Percentiles rank a stretch among this genome's conserved stretches.
Conservation (phyloP, 2,329 filamentous ascomycete genomes). For the Colletotrichum musae region DNA sequence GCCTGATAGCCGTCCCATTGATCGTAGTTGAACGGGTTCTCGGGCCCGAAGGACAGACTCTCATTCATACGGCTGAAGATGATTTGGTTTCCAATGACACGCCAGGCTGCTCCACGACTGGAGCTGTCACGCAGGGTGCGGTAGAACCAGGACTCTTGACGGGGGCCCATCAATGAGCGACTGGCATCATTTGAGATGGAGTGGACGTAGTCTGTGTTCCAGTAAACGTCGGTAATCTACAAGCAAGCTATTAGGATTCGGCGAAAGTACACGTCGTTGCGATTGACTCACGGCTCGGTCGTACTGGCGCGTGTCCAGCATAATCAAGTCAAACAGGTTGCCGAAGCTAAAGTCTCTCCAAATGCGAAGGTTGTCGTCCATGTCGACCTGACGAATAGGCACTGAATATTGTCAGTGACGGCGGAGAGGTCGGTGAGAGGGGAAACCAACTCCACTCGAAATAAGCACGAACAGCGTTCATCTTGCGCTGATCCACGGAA, state of each 20-base stretch:
- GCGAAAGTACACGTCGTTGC: not conserved
- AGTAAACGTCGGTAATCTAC: conserved; percentile 56
- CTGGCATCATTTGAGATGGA: conserved; percentile 76
- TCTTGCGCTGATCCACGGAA: conserved; percentile 80
- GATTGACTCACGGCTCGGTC: conserved; percentile 60
- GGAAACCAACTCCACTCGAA: conserved; percentile 69
- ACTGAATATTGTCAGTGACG: conserved; percentile 10
- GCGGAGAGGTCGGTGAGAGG: no score
- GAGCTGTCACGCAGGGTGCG: conserved; percentile 69
- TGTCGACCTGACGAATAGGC: conserved; percentile 67
- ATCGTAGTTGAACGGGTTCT: conserved; percentile 67
- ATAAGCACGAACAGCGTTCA: conserved; percentile 80
- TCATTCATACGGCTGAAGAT: conserved; percentile 67
- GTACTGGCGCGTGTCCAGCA: conserved; percentile 79
- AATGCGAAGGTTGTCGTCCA: conserved; percentile 78
- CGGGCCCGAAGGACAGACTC: conserved; percentile 47
- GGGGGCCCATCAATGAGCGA: conserved; percentile 78
- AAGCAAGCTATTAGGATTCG: not conserved
- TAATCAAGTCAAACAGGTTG: conserved; percentile 75
- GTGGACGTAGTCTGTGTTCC: conserved; percentile 74
- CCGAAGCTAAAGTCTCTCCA: conserved; percentile 79
- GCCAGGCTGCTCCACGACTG: conserved; percentile 78
- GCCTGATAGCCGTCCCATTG: conserved; percentile 71
- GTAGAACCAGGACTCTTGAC: conserved; percentile 84
- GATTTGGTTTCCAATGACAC: conserved; percentile 79